Evolutionary conservation across 305 asterid species (phyloP).

Genomic region (Rubia occidens): DNA sequence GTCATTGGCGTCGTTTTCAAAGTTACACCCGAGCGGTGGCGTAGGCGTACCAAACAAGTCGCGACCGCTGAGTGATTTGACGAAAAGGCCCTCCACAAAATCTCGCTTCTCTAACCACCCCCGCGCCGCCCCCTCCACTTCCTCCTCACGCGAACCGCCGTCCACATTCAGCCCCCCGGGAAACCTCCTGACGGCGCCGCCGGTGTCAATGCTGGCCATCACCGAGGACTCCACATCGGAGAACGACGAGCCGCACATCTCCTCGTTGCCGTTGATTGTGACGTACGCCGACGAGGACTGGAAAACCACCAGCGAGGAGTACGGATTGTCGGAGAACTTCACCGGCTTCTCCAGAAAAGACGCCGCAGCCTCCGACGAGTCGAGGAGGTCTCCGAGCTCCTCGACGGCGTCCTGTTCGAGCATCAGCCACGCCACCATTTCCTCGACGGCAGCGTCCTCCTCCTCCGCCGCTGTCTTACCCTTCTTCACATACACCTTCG

Average conservation of each 20-base stretch:
- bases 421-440: constrained; percentile 31
- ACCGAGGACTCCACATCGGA: constrained; percentile 51
- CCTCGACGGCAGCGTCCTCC: not conserved
- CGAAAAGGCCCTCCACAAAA: constrained; percentile 20
- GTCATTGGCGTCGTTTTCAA: not conserved
- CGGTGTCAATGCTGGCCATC: constrained; percentile 61
- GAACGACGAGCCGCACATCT: constrained; percentile 68
- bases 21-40: not conserved
- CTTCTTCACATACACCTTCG: not conserved
- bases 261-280: constrained; percentile 69
- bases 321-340: constrained; percentile 52
- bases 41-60: constrained; percentile 18
- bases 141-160: constrained; percentile 10
- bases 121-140: constrained; percentile 20
- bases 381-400: constrained; percentile 51
- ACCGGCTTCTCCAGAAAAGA: constrained; percentile 26
- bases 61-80: constrained; percentile 17
- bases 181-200: constrained; percentile 22
- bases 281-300: constrained; percentile 53
- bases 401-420: constrained; percentile 42
- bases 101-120: constrained; percentile 21
- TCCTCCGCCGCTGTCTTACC: not conserved
- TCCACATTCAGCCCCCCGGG: constrained; percentile 9
- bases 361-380: constrained; percentile 26
- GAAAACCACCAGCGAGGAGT: constrained; percentile 32